Base-by-base conservation (phyloP, 495 filamentous ascomycete species). In the Venustampulla echinocandica region DNA sequence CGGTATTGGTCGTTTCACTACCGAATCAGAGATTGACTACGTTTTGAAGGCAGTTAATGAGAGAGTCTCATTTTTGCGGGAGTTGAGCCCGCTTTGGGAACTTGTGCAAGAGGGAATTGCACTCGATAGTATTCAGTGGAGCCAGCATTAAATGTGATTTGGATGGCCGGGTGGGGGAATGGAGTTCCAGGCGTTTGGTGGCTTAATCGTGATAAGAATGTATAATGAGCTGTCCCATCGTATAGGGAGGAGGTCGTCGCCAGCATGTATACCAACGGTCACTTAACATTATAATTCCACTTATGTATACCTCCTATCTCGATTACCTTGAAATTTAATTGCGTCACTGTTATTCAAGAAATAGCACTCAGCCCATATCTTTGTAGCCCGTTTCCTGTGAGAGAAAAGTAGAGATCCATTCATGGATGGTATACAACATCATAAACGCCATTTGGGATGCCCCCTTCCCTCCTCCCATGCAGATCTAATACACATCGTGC, bases 81-180 rank as follows among this genome's bases (percentile, higher is more conserved):
- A 98, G 71, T 72, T 99, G 61, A 95, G 88, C 63, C 92, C 92
- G 42, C 67, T 99, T 53, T 99, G 92, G 92, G 92, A 99, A 68
- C 65, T 99, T 49, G 92, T 99, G 10, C 93, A 99, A 67, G 93
- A 97, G 65, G 92, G 92, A 2, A 75, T 97, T 53, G 92, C 92
- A 53, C 67, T 99, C 61, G 88, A 90, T 64, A 95, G 85, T 42
- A 99, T 99, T 61, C 81, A 99, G 68, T 99, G 92, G 92, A 92
- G 83, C 55, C 87, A 94, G 68, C 93, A 95, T 63, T 95, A 56
- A 74, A 55, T 54, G 10, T 21, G n/a, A 5, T 35, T 35, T 21
- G 14, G 24, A 17, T 36, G 41, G 42, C n/a, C 6, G 33, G n/a
- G 13, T 35, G 4, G 6, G n/a, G 18, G 6, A 7, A 35, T 4